Evolutionary conservation across 1,284 basidiomycete genomes (phyloP).

Genomic region (Ceratobasidium sp.): DNA sequence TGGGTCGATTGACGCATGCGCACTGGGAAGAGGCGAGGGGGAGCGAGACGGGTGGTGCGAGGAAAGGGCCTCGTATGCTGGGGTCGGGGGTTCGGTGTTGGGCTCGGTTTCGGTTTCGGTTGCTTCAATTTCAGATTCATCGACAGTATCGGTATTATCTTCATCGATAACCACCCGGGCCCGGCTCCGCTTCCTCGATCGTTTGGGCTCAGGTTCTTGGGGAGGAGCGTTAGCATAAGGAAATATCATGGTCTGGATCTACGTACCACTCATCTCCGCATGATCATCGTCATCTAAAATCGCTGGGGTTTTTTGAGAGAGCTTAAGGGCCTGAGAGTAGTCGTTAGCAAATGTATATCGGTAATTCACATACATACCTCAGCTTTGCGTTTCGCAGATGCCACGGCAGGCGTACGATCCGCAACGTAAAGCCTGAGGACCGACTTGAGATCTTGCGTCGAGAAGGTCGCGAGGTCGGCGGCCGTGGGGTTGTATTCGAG

Average conservation of each 20-base stretch:
- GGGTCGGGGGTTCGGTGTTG: constrained; percentile 2
- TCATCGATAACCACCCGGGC: neutral
- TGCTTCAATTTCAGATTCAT: neutral
- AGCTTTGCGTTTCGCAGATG: constrained; percentile 2
- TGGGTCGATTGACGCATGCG: neutral
- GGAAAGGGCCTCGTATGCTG: too few relatives aligned
- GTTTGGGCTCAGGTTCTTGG: neutral
- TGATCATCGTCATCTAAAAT: neutral
- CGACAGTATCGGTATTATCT: neutral
- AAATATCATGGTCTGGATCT: neutral
- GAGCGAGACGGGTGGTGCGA: neutral
- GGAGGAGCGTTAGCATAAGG: neutral
- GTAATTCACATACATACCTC: neutral
- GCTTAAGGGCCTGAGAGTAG: neutral
- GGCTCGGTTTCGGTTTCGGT: neutral
- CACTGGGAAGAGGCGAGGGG: neutral
- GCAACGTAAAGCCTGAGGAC: neutral
- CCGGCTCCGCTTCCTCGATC: neutral
- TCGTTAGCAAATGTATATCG: neutral
- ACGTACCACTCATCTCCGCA: neutral
- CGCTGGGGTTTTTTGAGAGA: neutral
- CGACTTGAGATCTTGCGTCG: neutral
- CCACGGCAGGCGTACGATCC: neutral
- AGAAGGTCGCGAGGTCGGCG: neutral
- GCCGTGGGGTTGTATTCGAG: neutral